Evolutionary conservation across 257 asterid species (phyloP).

Genomic region (Anisodus tanguticus): DNA sequence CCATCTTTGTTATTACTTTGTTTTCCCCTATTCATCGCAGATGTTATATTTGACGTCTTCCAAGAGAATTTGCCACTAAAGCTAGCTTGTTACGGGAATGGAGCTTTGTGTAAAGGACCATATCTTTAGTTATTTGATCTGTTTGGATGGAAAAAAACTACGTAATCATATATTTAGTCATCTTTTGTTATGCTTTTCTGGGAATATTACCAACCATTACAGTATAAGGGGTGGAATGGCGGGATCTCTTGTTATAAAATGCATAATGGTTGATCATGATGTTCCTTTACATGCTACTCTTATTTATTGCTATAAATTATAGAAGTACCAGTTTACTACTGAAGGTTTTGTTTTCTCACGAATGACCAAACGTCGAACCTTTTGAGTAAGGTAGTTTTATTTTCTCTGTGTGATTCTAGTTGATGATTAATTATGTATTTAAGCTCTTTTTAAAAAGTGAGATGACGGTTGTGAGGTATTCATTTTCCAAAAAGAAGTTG

Average conservation of each 20-base stretch:
- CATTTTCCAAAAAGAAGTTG: background rate
- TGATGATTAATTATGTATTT: background rate
- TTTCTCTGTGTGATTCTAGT: background rate
- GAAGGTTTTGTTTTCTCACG: background rate
- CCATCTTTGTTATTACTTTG: background rate
- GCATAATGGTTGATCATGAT: background rate
- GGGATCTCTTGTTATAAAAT: constrained; percentile 7
- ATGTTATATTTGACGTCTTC: background rate
- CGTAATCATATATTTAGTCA: no score
- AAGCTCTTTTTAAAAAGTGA: background rate
- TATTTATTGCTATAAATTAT: background rate
- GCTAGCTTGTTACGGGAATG: background rate
- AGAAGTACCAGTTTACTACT: background rate
- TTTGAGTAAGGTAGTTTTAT: background rate
- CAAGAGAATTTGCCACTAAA: background rate
- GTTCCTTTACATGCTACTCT: constrained; percentile 7
- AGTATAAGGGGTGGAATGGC: background rate
- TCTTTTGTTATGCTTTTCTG: background rate
- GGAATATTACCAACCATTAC: background rate
- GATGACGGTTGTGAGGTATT: background rate
- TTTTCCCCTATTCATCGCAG: background rate
- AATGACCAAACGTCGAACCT: background rate
- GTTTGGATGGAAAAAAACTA: background rate
- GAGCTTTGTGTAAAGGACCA: background rate
- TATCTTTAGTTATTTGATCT: constrained; percentile 1